Evolutionary conservation across 352 stramenopile genomes (phyloP).

Genomic region (Globisporangium spinosum): DNA sequence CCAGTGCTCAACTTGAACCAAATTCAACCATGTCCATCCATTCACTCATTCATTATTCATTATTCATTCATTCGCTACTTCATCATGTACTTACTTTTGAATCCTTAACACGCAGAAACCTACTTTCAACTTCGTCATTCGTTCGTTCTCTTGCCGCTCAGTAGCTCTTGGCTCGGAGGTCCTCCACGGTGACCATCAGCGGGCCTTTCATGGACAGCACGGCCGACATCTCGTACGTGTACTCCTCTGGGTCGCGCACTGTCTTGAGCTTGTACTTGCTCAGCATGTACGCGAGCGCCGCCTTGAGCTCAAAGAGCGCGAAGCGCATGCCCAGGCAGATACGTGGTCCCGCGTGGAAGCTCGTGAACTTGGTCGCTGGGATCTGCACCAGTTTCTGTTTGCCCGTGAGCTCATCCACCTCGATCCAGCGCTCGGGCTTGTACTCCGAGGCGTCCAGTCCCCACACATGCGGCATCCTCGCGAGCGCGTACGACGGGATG

Average conservation of each 20-base stretch:
- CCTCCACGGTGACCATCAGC: conserved; percentile 2
- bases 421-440: conserved; percentile 51
- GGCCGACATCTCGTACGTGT: conserved; percentile 42
- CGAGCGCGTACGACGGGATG: conserved; percentile 54
- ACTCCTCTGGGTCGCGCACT: conserved; percentile 34
- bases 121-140: neutral
- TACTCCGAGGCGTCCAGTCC: conserved; percentile 43
- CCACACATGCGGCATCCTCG: conserved; percentile 40
- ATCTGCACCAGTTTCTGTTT: conserved; percentile 17
- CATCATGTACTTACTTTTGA: neutral
- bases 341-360: conserved; percentile 38
- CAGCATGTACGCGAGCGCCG: conserved; percentile 23
- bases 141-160: neutral
- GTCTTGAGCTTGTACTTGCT: conserved; percentile 46
- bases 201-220: conserved; percentile 23
- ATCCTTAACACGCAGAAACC: neutral
- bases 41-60: neutral
- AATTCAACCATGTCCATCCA: neutral
- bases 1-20: too few species aligned
- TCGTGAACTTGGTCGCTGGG: conserved; percentile 26
- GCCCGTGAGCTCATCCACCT: conserved; percentile 28
- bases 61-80: too few species aligned
- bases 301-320: conserved; percentile 56
- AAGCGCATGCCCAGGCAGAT: conserved; percentile 45
- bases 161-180: conserved; percentile 9